These are phyloP conservation scores for Buxus sempervirens DNA, from an alignment of 164 flowering plant genomes.

Conservation along the genomic window DNA sequence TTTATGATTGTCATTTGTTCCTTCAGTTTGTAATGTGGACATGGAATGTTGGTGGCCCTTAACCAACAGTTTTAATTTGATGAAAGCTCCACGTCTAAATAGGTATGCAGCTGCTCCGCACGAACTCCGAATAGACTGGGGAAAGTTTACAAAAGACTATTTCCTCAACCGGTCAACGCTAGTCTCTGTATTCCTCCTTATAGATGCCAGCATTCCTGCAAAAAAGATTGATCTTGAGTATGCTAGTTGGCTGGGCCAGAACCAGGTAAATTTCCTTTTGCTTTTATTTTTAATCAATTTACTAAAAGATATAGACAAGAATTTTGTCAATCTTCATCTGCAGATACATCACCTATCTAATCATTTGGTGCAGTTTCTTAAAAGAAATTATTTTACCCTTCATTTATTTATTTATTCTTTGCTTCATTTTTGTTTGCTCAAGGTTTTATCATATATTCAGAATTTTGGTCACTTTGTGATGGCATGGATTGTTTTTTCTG, in stretches of 20 bases:
- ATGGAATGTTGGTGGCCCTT: too few relatives aligned
- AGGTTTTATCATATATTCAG: not conserved
- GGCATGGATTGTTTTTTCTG: constrained; percentile 7
- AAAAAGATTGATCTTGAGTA: constrained; percentile 88
- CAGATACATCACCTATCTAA: too few relatives aligned
- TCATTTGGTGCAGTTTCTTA: too few relatives aligned
- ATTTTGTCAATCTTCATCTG: too few relatives aligned
- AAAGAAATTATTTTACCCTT: not conserved
- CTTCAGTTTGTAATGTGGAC: too few relatives aligned
- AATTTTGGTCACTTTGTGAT: not conserved
- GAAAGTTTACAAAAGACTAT: constrained; percentile 80
- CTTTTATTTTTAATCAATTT: too few relatives aligned
- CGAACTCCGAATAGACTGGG: constrained; percentile 73
- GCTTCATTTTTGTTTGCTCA: not conserved
- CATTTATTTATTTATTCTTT: not conserved
- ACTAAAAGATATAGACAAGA: too few relatives aligned
- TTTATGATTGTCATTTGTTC: too few relatives aligned
- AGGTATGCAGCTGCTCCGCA: constrained; percentile 91
- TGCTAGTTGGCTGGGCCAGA: constrained; percentile 93
- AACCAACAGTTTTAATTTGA: not conserved
- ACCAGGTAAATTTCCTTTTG: constrained; percentile 50
- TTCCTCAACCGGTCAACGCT: constrained; percentile 74
- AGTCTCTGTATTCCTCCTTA: constrained; percentile 85
- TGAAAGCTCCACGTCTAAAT: constrained; percentile 13
- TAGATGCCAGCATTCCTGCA: constrained; percentile 95